Evolutionary conservation across 192 early-diverging fungal genomes (phyloP), one percentile per base, ranked within the genome.

Genomic region (Spinellus fusiger): DNA sequence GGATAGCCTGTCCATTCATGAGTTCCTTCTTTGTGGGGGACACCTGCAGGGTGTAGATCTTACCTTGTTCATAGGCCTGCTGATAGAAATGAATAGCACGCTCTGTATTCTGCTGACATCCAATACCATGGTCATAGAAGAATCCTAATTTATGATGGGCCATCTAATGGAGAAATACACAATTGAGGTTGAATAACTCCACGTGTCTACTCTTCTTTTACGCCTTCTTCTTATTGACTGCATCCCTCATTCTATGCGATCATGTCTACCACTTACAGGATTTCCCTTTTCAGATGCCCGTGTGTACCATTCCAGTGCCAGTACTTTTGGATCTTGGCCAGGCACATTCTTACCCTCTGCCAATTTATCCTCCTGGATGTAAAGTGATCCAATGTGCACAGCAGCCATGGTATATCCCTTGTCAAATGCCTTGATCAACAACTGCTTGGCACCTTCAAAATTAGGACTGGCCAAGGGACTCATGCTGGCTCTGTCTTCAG

Each of bases 351-450:
- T 71, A 9, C 79, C 79, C 18, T 35, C 37, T 37, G 76, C 77
- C 48, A 74, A 68, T 47, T 75, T 75, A 25, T 60, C 59, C 60
- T 80, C 79, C 54, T 78, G 76, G 15, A 66, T 54, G 35, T 80
- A 80, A 31, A 80, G 71, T 0, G 73, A 76, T 9, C 76, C 76
- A 28, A 78, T 54, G 54, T 80, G 79, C 20, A 77, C 79, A 32
- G 76, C 76, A 23, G 79, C 79, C 79, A 80, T 78, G 13, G 79
- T 59, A 59, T 78, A 80, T 1, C 68, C 56, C 56, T 76, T 70
- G 22, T 75, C 69, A 29, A 80, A 74, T 26, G 76, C 76, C 52
- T 73, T 66, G 28, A 78, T 76, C 18, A 76, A 74, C 28, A 75
- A 67, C 13, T 38, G 58, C 58, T 80, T 80, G 18, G 79, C 79